Evolutionary conservation across 2,329 filamentous ascomycete genomes (phyloP), one percentile per base, ranked within the genome.

Genomic region (Penicillium crustosum): DNA sequence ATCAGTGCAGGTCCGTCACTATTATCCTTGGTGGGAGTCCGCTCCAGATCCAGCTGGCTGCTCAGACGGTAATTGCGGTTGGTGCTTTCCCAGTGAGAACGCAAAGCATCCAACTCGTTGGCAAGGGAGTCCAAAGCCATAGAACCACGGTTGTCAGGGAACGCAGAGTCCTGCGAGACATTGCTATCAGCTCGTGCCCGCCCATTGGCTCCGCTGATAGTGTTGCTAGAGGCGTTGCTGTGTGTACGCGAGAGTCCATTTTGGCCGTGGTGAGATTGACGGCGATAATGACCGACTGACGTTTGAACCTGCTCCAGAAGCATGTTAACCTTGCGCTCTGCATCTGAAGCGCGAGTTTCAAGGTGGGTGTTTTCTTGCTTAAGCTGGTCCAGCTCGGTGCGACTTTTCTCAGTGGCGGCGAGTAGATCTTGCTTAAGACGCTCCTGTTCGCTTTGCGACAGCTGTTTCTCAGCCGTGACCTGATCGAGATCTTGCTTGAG

Each of bases 21-120:
- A 23, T 68, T 73, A 38, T 79, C 78, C 65, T 76, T 78, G 15
- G 78, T 79, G 17, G 78, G 78, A 2, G 79, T 80, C 48, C 77
- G 79, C 56, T 96, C 93, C 67, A 95, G 93, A 71, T 97, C 93
- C 68, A 96, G 95, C 51, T 89, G 87, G 69, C 89, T 93, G 75
- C 91, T 96, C 44, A 97, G 79, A 25, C 94, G 89, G 75, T 97
- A 97, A 69, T 91, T 95, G 76, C 95, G 94, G 78, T 93, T 97
- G 13, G 92, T 96, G 39, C 89, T 91, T 77, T 97, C 92, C 94
- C 94, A 99, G 68, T 97, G 93, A 52, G 82, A 90, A 52, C 93
- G 86, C 48, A 99, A 82, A 13, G 90, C 89, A 73, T 99, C 94
- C 8, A 99, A 86, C 78, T 99, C 94, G 62, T 86, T 91, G 12